These are phyloP conservation scores for Penicillium sclerotiorum DNA, from an alignment of 2,329 filamentous ascomycete species.

Conservation along the genomic window DNA sequence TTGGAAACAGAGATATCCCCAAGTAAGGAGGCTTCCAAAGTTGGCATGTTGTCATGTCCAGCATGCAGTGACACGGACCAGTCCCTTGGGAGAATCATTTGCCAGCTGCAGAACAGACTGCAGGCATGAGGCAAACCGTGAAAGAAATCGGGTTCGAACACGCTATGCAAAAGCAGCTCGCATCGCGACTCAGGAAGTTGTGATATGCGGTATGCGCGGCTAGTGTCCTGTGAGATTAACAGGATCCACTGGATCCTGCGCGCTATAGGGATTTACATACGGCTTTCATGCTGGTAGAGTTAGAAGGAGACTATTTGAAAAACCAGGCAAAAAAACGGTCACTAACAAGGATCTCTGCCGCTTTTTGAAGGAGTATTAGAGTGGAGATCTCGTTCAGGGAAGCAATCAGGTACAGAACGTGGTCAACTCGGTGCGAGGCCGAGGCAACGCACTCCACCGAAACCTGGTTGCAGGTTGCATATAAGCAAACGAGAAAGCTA, in stretches of 20 bases:
- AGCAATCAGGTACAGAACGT: conserved; percentile 8
- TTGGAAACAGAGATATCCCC: no score
- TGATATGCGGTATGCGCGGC: conserved; percentile 5
- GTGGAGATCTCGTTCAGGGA: background rate
- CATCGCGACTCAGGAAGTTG: background rate
- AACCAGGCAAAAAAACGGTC: background rate
- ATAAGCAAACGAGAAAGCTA: conserved; percentile 23
- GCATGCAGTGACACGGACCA: conserved; percentile 2
- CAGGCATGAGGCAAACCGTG: no score
- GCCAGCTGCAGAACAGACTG: conserved; percentile 2
- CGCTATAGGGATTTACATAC: background rate
- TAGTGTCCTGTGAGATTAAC: background rate
- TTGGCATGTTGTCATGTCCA: background rate
- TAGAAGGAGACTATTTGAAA: background rate
- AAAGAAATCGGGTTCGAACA: no score
- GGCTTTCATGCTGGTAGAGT: background rate
- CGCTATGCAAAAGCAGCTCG: background rate
- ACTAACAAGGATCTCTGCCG: background rate
- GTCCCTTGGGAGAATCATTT: conserved; percentile 5
- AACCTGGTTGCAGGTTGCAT: background rate
- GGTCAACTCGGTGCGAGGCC: conserved; percentile 5
- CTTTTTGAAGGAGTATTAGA: background rate
- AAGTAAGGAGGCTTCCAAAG: conserved; percentile 14
- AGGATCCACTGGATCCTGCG: background rate
- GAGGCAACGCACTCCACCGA: background rate